A percentile compares a stretch with the other conserved stretches of the same genome.
phyloP scores from a whole-genome alignment of 2,329 filamentous ascomycete genomes.

The Colletotrichum musicola region DNA sequence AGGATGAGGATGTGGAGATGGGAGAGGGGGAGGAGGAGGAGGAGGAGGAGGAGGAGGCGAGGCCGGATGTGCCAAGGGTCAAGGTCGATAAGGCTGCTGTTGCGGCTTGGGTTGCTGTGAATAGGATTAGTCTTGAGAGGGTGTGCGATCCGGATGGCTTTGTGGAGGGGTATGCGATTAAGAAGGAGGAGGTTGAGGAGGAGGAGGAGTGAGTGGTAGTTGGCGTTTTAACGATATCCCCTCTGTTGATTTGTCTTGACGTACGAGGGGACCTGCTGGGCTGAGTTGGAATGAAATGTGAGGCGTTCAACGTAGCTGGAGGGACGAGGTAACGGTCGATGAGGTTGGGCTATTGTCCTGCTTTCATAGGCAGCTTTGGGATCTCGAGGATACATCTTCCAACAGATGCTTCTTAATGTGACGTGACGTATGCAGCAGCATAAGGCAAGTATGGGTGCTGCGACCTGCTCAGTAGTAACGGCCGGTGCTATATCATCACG shows the following conservation, averaged over 20 bases:
- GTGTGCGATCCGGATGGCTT: constrained; percentile 83
- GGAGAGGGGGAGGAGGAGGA: constrained; percentile 46
- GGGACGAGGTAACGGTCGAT: no score
- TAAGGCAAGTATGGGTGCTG: no score
- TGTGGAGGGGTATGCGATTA: constrained; percentile 73
- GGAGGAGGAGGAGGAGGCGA: constrained; percentile 45
- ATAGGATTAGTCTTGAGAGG: constrained; percentile 73
- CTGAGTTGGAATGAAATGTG: no score
- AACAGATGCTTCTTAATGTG: no score
- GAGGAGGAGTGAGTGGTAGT: constrained; percentile 43
- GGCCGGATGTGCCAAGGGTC: constrained; percentile 58
- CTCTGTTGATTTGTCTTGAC: not conserved
- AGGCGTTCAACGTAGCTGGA: no score
- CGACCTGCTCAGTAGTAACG: no score
- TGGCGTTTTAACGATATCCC: constrained; percentile 12
- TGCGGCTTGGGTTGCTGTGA: constrained; percentile 73
- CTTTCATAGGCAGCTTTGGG: no score
- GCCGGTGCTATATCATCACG: no score
- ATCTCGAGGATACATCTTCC: no score
- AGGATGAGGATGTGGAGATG: constrained; percentile 42
- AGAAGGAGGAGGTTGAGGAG: constrained; percentile 51
- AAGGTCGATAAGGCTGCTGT: constrained; percentile 68
- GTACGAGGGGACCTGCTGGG: no score
- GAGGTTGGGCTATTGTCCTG: no score
- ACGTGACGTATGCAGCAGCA: no score